Base-by-base conservation (phyloP, 225 moss, liverwort and hornwort genomes). In the Thuidium tamariscinum region DNA sequence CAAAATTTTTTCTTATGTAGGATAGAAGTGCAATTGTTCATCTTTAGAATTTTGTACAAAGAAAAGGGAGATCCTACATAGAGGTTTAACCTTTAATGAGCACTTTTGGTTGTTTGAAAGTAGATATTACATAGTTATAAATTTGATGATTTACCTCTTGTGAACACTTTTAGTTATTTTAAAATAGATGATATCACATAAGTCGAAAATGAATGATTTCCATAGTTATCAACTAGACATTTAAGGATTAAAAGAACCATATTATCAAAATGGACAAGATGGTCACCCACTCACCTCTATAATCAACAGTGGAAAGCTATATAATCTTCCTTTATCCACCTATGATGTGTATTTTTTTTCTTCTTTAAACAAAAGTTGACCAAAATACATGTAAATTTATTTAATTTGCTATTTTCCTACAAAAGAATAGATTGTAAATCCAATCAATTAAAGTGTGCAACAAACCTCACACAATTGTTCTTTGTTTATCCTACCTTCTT, bases 281-380 rank as follows among this genome's bases (percentile, higher is more conserved):
- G 1, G 2, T 4, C 0, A 0, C 51, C 51, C 51, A 51, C 51
- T 51, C 51, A 51, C 11, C 4, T 0, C 2, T 22, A 37, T 22
- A 2, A 7, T 13, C 68, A 25, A 41, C 6, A 46, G 30, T 72
- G 11, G 17, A 3, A 46, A 46, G 10, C 3, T 17, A 9, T 27
- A 9, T 5, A 3, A 5, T 29, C 29, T 27, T 16, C 0, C 5
- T 16, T 71, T 29, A 44, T 44, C 29, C 17, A 46, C 16, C 6
- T 72, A 18, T 4, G 10, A 46, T 29, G 6, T 46, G 3, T 44
- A 5, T 27, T 27, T 44, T 29, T 27, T 9, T 5, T 70, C 42
- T n/a, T n/a, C n/a, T n/a, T n/a, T n/a, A 16, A 26, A 27, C 26
- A 15, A 3, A 5, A 44, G 5, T 71, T 71, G 1, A 16, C 9